Conservation (phyloP, 106 monocot species). For the Dactylorhiza incarnata region DNA sequence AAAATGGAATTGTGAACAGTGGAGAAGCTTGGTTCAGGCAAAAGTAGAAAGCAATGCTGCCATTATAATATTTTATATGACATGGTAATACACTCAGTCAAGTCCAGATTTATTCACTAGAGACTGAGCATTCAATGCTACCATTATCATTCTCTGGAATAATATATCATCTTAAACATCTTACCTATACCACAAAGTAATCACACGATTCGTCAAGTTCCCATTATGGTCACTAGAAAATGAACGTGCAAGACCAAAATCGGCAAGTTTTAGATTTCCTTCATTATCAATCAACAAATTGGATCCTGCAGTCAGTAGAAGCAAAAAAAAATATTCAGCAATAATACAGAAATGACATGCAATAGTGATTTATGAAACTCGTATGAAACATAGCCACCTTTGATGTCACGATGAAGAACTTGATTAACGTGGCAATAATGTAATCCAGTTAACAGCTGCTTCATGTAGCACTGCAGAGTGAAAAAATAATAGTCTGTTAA, state of each 20-base stretch:
- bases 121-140: neutral
- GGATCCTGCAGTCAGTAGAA: constrained; percentile 47
- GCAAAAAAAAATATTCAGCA: neutral
- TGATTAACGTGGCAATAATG: constrained; percentile 99
- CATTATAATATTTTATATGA: neutral
- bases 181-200: constrained; percentile 99
- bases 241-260: constrained; percentile 96
- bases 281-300: constrained; percentile 96
- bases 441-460: constrained; percentile 87
- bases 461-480: constrained; percentile 81
- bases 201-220: constrained; percentile 92
- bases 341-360: neutral
- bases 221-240: constrained; percentile 89
- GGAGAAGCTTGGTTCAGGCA: neutral
- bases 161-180: neutral
- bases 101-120: neutral
- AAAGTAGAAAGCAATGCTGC: neutral
- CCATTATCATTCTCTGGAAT: neutral
- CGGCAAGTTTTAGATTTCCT: constrained; percentile 97
- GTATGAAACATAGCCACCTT: constrained; percentile 41
- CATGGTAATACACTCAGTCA: neutral
- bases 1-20: neutral
- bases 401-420: constrained; percentile 96
- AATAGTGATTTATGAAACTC: neutral
- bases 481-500: neutral